These are phyloP conservation scores for Escallonia rubra DNA, from an alignment of 129 eudicot genomes.

Conservation along the genomic window DNA sequence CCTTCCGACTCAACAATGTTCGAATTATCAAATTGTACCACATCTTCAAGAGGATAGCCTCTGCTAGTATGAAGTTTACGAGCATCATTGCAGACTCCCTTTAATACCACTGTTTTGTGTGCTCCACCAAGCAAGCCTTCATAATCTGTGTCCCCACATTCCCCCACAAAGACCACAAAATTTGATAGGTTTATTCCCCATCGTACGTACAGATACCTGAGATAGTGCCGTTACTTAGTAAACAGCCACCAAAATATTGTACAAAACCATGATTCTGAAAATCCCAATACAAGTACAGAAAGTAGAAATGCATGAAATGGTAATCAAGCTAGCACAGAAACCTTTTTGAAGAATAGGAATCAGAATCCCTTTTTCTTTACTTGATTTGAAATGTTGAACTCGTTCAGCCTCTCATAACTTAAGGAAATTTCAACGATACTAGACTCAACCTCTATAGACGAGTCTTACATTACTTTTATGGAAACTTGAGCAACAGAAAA, in stretches of 20 bases:
- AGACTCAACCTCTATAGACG: no score
- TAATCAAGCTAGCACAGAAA: no score
- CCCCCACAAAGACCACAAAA: slow-evolving; percentile 63
- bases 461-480: no score
- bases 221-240: background rate
- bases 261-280: background rate
- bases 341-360: background rate
- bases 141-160: slow-evolving; percentile 80
- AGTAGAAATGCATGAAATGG: no score
- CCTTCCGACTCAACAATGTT: slow-evolving; percentile 31
- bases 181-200: slow-evolving; percentile 66
- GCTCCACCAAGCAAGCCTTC: slow-evolving; percentile 70
- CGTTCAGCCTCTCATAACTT: no score
- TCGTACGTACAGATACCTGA: slow-evolving; percentile 66
- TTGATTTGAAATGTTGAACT: background rate
- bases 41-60: slow-evolving; percentile 79
- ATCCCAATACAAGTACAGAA: no score
- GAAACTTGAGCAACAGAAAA: no score
- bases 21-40: slow-evolving; percentile 48
- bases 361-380: background rate
- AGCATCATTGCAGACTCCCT: slow-evolving; percentile 53
- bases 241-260: background rate
- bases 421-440: no score
- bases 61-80: slow-evolving; percentile 51
- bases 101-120: slow-evolving; percentile 64